Evolutionary conservation across 1,284 basidiomycete species (phyloP).

Genomic region (Leccinum angustisporum): DNA sequence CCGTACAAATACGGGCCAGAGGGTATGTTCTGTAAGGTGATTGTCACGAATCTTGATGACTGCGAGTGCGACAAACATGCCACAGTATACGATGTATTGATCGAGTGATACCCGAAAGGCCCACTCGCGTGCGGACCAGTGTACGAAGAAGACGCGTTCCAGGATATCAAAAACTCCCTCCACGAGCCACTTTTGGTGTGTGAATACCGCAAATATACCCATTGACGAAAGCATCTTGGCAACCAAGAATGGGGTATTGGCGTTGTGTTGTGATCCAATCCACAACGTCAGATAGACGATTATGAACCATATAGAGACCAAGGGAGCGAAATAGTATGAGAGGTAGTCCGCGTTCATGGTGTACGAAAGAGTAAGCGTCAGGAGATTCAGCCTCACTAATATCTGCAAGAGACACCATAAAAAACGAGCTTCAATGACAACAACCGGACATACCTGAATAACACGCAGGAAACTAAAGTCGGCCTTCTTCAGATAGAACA

Average conservation of each 20-base stretch:
- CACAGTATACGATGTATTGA: conserved; percentile 83
- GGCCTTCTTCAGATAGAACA: conserved; percentile 81
- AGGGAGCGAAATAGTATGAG: conserved; percentile 84
- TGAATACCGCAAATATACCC: conserved; percentile 61
- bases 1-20: conserved; percentile 60
- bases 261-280: conserved; percentile 72
- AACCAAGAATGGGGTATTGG: conserved; percentile 63
- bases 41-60: conserved; percentile 76
- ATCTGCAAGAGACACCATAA: conserved; percentile 45
- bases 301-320: conserved; percentile 83
- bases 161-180: conserved; percentile 64
- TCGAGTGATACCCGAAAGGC: conserved; percentile 84
- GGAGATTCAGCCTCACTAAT: conserved; percentile 78
- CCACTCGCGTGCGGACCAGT: conserved; percentile 86
- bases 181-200: conserved; percentile 64
- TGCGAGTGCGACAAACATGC: conserved; percentile 77
- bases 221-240: conserved; percentile 71
- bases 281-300: conserved; percentile 82
- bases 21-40: conserved; percentile 66
- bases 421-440: background rate
- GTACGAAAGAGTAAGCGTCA: conserved; percentile 81
- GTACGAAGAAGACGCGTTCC: conserved; percentile 65
- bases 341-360: conserved; percentile 90
- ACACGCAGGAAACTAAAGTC: conserved; percentile 80
- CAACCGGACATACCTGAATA: conserved; percentile 49